phyloP scores from a whole-genome alignment of 768 basidiomycete species.

The Lentinula detonsa region DNA sequence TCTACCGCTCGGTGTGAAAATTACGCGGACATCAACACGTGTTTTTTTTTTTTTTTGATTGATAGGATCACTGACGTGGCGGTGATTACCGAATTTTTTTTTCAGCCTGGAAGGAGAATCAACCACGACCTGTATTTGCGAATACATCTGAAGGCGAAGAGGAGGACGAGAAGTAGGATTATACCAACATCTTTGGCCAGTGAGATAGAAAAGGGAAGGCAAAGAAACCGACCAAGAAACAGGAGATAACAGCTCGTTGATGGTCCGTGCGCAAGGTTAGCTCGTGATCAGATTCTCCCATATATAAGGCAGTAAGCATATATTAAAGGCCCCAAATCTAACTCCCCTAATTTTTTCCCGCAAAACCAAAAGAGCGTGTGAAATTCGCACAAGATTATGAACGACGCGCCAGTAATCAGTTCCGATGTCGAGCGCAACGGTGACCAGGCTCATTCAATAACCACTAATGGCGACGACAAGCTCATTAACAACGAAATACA shows the following conservation, averaged over 20 bases:
- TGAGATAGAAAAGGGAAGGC: conserved; percentile 10
- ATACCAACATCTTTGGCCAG: neutral
- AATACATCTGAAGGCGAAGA: conserved; percentile 55
- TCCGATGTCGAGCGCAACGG: conserved; percentile 11
- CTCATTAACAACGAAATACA: conserved; percentile 26
- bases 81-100: conserved; percentile 42
- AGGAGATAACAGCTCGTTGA: conserved; percentile 16
- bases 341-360: conserved; percentile 70
- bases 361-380: conserved; percentile 56
- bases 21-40: no score
- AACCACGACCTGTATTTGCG: conserved; percentile 83
- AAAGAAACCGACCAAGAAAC: conserved; percentile 5
- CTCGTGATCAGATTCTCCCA: neutral
- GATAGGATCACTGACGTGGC: conserved; percentile 57
- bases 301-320: conserved; percentile 52
- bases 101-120: conserved; percentile 80
- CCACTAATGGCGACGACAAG: conserved; percentile 30
- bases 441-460: conserved; percentile 14
- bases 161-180: conserved; percentile 33
- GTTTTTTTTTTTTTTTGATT: conserved; percentile 24
- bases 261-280: conserved; percentile 62
- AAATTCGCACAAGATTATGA: conserved; percentile 72
- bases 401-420: conserved; percentile 37
- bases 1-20: no score
- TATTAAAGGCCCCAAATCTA: conserved; percentile 49